Conservation (phyloP, 2,329 filamentous ascomycete species). For the Neonectria magnoliae region DNA sequence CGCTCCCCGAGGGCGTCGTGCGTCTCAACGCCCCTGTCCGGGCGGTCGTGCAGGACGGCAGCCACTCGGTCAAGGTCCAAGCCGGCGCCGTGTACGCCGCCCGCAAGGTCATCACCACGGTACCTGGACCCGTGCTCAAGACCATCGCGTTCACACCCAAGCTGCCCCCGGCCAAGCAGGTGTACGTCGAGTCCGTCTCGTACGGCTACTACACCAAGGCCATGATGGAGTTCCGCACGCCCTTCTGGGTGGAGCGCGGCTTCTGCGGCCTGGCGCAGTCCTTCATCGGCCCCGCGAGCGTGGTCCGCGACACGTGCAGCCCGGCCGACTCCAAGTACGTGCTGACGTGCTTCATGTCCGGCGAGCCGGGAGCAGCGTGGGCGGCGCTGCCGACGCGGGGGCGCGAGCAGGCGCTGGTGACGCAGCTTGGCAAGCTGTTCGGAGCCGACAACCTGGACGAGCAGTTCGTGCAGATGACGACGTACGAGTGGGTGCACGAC, state of each 20-base stretch:
- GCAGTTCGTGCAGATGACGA: conserved; percentile 47
- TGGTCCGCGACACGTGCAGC: conserved; percentile 56
- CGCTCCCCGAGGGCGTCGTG: conserved; percentile 43
- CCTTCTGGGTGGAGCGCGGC: conserved; percentile 51
- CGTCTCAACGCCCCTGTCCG: conserved; percentile 46
- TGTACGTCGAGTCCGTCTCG: conserved; percentile 44
- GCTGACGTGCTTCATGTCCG: conserved; percentile 54
- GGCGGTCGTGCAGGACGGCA: conserved; percentile 41
- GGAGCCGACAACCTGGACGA: conserved; percentile 19
- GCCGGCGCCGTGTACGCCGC: conserved; percentile 46
- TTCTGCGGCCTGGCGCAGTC: conserved; percentile 58
- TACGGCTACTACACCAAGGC: conserved; percentile 63
- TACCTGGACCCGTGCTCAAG: conserved; percentile 58
- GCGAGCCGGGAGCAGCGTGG: conserved; percentile 49
- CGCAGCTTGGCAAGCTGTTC: conserved; percentile 43
- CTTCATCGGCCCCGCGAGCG: conserved; percentile 55
- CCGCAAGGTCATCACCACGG: conserved; percentile 58
- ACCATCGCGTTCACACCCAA: conserved; percentile 58
- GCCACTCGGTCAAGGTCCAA: conserved; percentile 36
- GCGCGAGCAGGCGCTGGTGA: conserved; percentile 36
- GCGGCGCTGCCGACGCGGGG: conserved; percentile 32
- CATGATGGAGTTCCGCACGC: conserved; percentile 53
- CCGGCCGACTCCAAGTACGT: conserved; percentile 43
- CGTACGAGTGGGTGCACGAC: conserved; percentile 52
- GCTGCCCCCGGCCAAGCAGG: conserved; percentile 54